Conservation (phyloP, 2,329 filamentous ascomycete species). For the Colletotrichum abscissum region DNA sequence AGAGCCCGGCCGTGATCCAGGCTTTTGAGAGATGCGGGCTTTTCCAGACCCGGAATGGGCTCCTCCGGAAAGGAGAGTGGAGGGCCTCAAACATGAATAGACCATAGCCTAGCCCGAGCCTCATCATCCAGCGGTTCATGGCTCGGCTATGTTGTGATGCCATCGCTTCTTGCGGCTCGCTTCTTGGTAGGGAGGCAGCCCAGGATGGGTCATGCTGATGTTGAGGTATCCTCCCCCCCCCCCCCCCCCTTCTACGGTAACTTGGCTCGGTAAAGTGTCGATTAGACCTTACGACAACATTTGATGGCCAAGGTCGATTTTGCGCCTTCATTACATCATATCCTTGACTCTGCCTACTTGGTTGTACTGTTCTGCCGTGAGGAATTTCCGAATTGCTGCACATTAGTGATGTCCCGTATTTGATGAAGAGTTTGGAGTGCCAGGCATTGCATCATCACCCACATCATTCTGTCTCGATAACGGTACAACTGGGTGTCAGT, state of each 20-base stretch:
- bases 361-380: too few relatives aligned
- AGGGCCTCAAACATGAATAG: background rate
- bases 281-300: too few relatives aligned
- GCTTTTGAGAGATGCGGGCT: background rate
- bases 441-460: too few relatives aligned
- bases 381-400: too few relatives aligned
- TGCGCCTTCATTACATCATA: too few relatives aligned
- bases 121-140: background rate
- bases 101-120: background rate
- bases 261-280: background rate
- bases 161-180: background rate
- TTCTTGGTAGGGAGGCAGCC: background rate
- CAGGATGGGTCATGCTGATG: background rate
- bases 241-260: background rate
- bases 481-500: too few relatives aligned
- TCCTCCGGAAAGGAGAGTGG: background rate
- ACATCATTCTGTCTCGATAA: too few relatives aligned
- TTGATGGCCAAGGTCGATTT: too few relatives aligned
- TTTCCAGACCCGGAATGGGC: background rate
- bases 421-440: background rate
- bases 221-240: background rate
- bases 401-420: too few relatives aligned
- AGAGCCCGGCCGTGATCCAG: background rate
- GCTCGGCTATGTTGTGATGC: conserved; percentile 4
- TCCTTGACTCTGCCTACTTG: too few relatives aligned